A percentile compares a stretch with the other conserved stretches of the same genome.
phyloP scores from a whole-genome alignment of 2,329 filamentous ascomycete genomes.

The Blastomyces parvus region DNA sequence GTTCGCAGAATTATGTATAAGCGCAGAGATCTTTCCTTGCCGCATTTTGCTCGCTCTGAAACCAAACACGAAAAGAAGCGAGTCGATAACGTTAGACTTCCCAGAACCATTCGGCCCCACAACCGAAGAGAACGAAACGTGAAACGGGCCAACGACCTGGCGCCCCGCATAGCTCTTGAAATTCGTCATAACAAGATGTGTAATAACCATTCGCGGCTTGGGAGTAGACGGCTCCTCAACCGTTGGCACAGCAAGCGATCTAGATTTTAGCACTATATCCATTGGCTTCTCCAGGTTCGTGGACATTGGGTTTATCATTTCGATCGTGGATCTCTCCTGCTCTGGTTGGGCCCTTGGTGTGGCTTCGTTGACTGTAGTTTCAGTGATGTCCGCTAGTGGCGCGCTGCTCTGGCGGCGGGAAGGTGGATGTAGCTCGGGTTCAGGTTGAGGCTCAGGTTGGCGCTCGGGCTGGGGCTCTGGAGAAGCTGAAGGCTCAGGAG shows the following conservation, averaged over 20 bases:
- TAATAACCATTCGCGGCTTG: conserved; percentile 83
- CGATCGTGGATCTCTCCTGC: conserved; percentile 44
- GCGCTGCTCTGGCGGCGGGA: conserved; percentile 34
- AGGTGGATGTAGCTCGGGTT: conserved; percentile 26
- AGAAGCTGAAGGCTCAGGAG: conserved; percentile 46
- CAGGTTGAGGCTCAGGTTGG: conserved; percentile 25
- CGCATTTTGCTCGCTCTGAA: conserved; percentile 99
- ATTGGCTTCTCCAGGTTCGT: conserved; percentile 78
- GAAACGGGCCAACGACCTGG: conserved; percentile 93
- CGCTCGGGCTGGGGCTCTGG: conserved; percentile 41
- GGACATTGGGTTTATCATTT: conserved; percentile 66
- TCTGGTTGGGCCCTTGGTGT: conserved; percentile 34
- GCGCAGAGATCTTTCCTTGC: conserved; percentile 92
- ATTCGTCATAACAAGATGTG: conserved; percentile 82
- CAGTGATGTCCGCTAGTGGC: conserved; percentile 66
- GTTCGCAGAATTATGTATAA: conserved; percentile 93
- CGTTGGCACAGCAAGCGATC: conserved; percentile 55
- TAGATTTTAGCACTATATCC: conserved; percentile 85
- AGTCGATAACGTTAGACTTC: conserved; percentile 98
- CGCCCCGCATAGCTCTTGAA: conserved; percentile 98
- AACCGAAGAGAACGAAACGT: conserved; percentile 93
- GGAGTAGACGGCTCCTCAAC: conserved; percentile 66
- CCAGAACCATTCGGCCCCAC: conserved; percentile 97
- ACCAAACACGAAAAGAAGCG: conserved; percentile 94
- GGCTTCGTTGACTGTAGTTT: conserved; percentile 34